These are phyloP conservation scores for Euphorbia peplus DNA, from an alignment of 345 rosid species.

Conservation along the genomic window DNA sequence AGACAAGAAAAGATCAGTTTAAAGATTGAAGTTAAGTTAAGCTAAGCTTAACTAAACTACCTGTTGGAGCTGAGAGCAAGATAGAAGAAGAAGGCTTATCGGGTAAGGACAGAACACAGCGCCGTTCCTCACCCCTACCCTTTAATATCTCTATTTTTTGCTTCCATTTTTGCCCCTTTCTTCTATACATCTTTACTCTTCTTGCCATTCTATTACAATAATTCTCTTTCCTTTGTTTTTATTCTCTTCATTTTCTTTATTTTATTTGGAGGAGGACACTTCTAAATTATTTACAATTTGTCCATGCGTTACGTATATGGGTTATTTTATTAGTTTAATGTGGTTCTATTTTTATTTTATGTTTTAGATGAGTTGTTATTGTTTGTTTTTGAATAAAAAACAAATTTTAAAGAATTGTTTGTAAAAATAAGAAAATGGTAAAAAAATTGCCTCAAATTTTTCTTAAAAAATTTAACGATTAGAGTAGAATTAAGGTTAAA, in stretches of 20 bases:
- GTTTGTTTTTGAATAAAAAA: too few relatives aligned
- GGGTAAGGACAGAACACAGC: constrained; percentile 39
- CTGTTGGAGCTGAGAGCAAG: constrained; percentile 39
- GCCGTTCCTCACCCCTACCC: constrained; percentile 30
- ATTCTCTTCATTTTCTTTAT: background rate
- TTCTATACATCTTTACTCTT: background rate
- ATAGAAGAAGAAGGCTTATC: too few relatives aligned
- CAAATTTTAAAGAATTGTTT: too few relatives aligned
- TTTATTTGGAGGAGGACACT: too few relatives aligned
- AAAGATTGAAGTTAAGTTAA: background rate
- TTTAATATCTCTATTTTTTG: constrained; percentile 14
- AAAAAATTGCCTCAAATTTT: too few relatives aligned
- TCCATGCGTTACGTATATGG: too few relatives aligned
- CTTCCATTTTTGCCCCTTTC: constrained; percentile 14
- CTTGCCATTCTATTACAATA: constrained; percentile 14
- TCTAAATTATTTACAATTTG: too few relatives aligned
- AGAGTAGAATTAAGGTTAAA: too few relatives aligned
- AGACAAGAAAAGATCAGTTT: background rate
- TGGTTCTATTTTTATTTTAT: too few relatives aligned
- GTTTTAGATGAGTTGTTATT: too few relatives aligned
- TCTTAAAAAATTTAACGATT: too few relatives aligned
- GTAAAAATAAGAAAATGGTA: too few relatives aligned
- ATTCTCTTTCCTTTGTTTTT: constrained; percentile 14
- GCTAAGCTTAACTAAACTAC: constrained; percentile 14
- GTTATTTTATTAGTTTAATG: background rate